phyloP scores from a whole-genome alignment of 805 yeast species.

The Danielia oregonensis region DNA sequence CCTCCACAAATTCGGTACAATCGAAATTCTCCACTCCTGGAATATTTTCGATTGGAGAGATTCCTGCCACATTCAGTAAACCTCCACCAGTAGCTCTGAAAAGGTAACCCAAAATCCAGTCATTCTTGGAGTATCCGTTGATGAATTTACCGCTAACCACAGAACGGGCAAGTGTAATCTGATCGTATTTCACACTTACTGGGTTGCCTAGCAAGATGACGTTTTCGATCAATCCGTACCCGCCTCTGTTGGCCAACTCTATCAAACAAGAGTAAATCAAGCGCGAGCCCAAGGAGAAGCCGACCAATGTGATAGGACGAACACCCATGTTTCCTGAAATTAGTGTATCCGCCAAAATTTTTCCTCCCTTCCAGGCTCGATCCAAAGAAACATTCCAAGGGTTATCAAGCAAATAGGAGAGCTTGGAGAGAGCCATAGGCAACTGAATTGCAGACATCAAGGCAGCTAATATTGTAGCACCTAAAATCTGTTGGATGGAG shows the following conservation, averaged over 20 bases:
- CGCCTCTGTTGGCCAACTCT: conserved; percentile 82
- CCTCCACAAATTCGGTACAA: conserved; percentile 82
- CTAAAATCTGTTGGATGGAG: conserved; percentile 91
- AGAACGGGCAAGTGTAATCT: conserved; percentile 71
- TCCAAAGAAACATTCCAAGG: conserved; percentile 98
- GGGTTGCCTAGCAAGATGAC: conserved; percentile 90
- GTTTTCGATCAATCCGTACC: conserved; percentile 83
- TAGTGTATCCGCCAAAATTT: conserved; percentile 84
- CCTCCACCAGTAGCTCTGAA: conserved; percentile 97
- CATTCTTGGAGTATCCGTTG: conserved; percentile 87
- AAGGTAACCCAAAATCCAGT: conserved; percentile 93
- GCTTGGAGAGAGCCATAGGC: conserved; percentile 87
- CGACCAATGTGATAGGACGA: conserved; percentile 87
- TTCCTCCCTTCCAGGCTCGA: conserved; percentile 96
- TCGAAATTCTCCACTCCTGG: conserved; percentile 79
- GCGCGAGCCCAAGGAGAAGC: conserved; percentile 91
- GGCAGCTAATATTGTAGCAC: conserved; percentile 84
- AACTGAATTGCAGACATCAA: conserved; percentile 89
- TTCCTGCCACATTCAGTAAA: conserved; percentile 83
- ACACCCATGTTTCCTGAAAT: conserved; percentile 86
- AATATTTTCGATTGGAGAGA: conserved; percentile 64
- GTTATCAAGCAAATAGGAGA: conserved; percentile 86
- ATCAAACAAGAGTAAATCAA: conserved; percentile 85
- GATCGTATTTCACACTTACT: conserved; percentile 71
- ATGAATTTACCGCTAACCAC: conserved; percentile 88